Percentiles rank a stretch among this genome's conserved stretches.
Evolutionary conservation across 805 yeast species (phyloP).

Genomic region (Candida loeiensis): DNA sequence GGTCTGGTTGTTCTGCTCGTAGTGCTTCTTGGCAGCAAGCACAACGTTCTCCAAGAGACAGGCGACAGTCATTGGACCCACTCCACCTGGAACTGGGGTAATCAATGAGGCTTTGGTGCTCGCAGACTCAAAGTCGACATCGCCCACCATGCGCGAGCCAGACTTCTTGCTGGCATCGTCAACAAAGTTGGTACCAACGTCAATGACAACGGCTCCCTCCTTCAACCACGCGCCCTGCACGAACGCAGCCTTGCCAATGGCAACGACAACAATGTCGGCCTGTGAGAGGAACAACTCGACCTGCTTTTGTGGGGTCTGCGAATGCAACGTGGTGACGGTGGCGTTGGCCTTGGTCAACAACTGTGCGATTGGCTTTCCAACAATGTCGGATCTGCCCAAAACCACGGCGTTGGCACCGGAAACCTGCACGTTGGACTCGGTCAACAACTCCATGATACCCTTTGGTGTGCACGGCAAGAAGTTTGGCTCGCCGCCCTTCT

Average conservation of each 20-base stretch:
- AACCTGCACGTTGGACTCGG: slow-evolving; percentile 52
- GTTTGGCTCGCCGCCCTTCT: slow-evolving; percentile 65
- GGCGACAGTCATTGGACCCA: slow-evolving; percentile 90
- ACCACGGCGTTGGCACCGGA: slow-evolving; percentile 77
- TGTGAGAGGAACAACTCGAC: slow-evolving; percentile 44
- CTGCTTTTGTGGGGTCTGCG: slow-evolving; percentile 53
- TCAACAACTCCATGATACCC: slow-evolving; percentile 66
- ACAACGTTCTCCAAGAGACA: slow-evolving; percentile 72
- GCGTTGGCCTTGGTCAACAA: slow-evolving; percentile 69
- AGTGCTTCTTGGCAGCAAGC: slow-evolving; percentile 58
- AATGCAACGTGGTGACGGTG: slow-evolving; percentile 73
- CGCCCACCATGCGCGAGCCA: slow-evolving; percentile 74
- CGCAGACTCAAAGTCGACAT: slow-evolving; percentile 63
- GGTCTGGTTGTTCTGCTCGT: slow-evolving; percentile 36
- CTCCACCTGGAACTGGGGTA: slow-evolving; percentile 93
- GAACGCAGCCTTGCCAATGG: slow-evolving; percentile 68
- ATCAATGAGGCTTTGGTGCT: slow-evolving; percentile 54
- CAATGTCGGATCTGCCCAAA: slow-evolving; percentile 81
- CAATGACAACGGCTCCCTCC: slow-evolving; percentile 65
- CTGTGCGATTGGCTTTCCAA: slow-evolving; percentile 76
- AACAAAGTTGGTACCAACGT: slow-evolving; percentile 79
- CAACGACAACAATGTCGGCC: slow-evolving; percentile 78
- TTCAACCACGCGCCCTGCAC: slow-evolving; percentile 76
- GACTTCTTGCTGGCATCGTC: slow-evolving; percentile 63
- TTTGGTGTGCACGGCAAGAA: slow-evolving; percentile 84